Evolutionary conservation across 352 stramenopile species (phyloP).

Genomic region (Pythium insidiosum): DNA sequence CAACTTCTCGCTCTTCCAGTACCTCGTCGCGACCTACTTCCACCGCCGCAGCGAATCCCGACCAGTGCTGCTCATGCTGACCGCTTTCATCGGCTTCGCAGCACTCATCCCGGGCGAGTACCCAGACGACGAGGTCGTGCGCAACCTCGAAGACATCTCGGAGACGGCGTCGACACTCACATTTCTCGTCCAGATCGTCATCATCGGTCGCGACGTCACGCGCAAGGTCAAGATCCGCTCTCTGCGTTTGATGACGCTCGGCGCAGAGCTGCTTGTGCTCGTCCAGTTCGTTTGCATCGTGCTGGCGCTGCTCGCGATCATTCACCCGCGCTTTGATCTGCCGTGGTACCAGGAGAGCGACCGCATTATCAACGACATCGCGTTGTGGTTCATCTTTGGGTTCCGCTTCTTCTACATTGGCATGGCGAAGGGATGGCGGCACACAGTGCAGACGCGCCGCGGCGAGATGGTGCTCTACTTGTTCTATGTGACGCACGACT

Average conservation of each 20-base stretch:
- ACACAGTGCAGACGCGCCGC: background rate
- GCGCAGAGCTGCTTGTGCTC: too few relatives aligned
- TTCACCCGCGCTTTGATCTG: background rate
- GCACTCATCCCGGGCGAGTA: background rate
- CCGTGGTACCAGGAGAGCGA: conserved; percentile 4
- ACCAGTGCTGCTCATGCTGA: background rate
- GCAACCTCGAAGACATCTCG: conserved; percentile 21
- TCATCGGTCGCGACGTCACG: conserved; percentile 18
- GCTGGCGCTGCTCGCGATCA: conserved; percentile 2
- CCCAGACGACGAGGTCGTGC: background rate
- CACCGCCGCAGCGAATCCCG: background rate
- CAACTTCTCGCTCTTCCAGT: conserved; percentile 2
- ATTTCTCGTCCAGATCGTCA: conserved; percentile 26
- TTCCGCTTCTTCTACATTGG: conserved; percentile 8
- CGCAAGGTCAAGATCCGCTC: conserved; percentile 16
- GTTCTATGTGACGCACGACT: conserved; percentile 25
- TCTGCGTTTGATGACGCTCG: conserved; percentile 5
- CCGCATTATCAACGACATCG: conserved; percentile 10
- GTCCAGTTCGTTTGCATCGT: conserved; percentile 9
- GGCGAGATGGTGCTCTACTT: conserved; percentile 17
- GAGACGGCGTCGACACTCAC: conserved; percentile 21
- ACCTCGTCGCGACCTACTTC: background rate
- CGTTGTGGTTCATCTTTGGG: conserved; percentile 5
- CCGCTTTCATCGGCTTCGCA: background rate
- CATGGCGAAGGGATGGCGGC: conserved; percentile 1